Base-by-base conservation (phyloP, 2,329 filamentous ascomycete genomes). In the Calonectria pteridis region DNA sequence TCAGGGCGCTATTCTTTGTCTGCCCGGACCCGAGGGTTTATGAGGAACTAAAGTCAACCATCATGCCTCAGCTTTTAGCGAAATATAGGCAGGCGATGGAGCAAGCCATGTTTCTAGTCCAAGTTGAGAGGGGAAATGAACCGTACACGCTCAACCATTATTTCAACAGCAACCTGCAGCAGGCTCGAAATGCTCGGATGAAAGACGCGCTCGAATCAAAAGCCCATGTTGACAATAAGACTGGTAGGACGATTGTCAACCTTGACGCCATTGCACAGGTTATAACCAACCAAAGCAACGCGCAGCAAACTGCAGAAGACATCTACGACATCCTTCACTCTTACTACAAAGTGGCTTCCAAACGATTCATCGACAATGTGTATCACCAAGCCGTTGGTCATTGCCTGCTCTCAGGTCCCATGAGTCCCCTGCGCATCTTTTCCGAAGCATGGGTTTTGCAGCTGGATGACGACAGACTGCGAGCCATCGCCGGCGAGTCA, bases 341-440 rank as follows among this genome's bases (percentile, higher is more conserved):
- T 5, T 94, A 93, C 82, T 93, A 94, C 84, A 87, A 89, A 40
- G 88, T 93, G 2, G 86, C 90, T 0, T 85, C 84, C 23, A 89
- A 90, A 79, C 87, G 91, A 0, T 93, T 94, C 73, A 86, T 92
- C 2, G 92, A 94, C 78, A 88, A 85, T 16, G 82, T 94, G 2
- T 55, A 40, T 7, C 31, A 29, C 23, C 49, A 67, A 43, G 65
- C 65, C n/a, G 50, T 43, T 5, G 65, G 53, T 23, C 33, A 67
- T n/a, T 55, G 20, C 5, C 35, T 55, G 1, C 31, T 67, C 4
- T 43, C 50, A 4, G 65, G 65, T 10, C 50, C 65, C 9, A 43
- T 43, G 26, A 67, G 16, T 11, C 65, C 50, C 4, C 50, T 67
- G 18, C 9, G 35, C 3, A 23, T 58, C 14, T 46, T 67, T 35